phyloP scores from a whole-genome alignment of 2,329 filamentous ascomycete genomes.

The Fusarium haematococcum region DNA sequence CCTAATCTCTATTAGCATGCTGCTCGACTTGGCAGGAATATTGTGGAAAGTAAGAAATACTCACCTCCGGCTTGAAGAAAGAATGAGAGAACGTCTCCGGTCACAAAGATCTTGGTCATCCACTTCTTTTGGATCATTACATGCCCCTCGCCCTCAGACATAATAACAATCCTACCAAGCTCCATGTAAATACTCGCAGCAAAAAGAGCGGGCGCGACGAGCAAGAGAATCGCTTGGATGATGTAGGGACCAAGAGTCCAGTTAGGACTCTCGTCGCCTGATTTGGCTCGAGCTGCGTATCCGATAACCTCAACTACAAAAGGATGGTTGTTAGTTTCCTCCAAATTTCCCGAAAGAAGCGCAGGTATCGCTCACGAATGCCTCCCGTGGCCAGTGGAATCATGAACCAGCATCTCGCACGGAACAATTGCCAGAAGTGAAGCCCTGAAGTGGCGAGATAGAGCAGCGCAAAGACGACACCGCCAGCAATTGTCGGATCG shows the following conservation, averaged over 20 bases:
- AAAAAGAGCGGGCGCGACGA: constrained; percentile 6
- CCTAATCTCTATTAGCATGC: not conserved
- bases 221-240: constrained; percentile 3
- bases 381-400: not conserved
- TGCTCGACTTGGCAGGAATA: not conserved
- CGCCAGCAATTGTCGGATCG: not conserved
- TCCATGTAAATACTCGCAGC: constrained; percentile 12
- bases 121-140: constrained; percentile 5
- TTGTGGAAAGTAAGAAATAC: not conserved
- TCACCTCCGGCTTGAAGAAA: constrained; percentile 23
- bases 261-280: not conserved
- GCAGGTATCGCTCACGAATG: not conserved
- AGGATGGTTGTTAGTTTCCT: too few species aligned
- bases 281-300: not conserved
- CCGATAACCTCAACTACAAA: not conserved
- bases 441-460: not conserved
- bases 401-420: not conserved
- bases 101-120: constrained; percentile 35
- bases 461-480: not conserved
- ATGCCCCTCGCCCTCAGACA: not conserved
- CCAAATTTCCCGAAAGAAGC: too few species aligned
- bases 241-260: not conserved
- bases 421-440: not conserved
- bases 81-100: constrained; percentile 28
- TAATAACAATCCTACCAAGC: not conserved